These are phyloP conservation scores for Carex myosuroides DNA, from an alignment of 176 grass and related monocot genomes.

Conservation along the genomic window DNA sequence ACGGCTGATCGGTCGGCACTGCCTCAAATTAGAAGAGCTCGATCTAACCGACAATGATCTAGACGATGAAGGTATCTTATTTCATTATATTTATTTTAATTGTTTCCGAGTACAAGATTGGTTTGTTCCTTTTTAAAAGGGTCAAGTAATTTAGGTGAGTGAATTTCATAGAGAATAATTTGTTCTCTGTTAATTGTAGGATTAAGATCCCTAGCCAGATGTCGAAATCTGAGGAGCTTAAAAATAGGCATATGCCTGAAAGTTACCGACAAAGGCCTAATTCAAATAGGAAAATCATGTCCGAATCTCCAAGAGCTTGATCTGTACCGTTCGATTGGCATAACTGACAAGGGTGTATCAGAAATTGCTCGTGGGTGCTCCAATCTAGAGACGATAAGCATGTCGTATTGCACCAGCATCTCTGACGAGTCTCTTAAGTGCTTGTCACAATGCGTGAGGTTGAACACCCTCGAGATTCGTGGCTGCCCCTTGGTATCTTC, in stretches of 20 bases:
- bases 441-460: constrained; percentile 53
- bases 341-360: constrained; percentile 58
- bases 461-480: constrained; percentile 67
- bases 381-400: constrained; percentile 51
- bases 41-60: constrained; percentile 83
- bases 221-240: constrained; percentile 52
- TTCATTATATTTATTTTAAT: not conserved
- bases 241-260: constrained; percentile 82
- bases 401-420: constrained; percentile 74
- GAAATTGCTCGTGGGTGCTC: constrained; percentile 52
- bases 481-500: constrained; percentile 50
- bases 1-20: constrained; percentile 48
- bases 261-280: constrained; percentile 66
- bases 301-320: constrained; percentile 65
- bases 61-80: constrained; percentile 67
- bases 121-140: not conserved
- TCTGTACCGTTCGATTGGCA: constrained; percentile 63
- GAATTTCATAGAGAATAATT: not conserved
- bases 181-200: constrained; percentile 33
- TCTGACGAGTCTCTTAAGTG: constrained; percentile 49
- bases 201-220: constrained; percentile 50
- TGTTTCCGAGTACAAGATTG: not conserved
- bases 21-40: constrained; percentile 52
- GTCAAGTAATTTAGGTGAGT: not conserved
- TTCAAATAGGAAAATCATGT: constrained; percentile 46